Base-by-base conservation (phyloP, 306 rosid species). In the Vigna unguiculata region DNA sequence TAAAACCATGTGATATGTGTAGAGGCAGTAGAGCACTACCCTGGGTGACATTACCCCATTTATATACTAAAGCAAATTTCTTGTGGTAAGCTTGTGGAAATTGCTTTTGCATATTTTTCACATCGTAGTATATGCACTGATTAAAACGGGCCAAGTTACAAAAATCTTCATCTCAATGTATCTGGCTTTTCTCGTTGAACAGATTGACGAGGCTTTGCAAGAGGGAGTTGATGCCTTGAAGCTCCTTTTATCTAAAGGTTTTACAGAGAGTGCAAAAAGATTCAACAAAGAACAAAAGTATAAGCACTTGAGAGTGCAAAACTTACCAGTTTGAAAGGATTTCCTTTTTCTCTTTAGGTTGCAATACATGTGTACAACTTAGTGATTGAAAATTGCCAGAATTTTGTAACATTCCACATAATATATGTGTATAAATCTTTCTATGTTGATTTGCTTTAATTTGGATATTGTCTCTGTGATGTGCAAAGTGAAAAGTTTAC, bases 221-320 rank as follows among this genome's bases (percentile, higher is more conserved):
- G 91, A 85, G 77, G 91, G 91, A 4, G 67, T 87, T 53, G 89
- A 86, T 16, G 88, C 84, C 41, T 82, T 90, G 86, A 90, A 88
- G 86, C 25, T 62, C 46, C 78, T 89, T 62, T 54, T 90, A 53
- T 85, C 81, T 19, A 82, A 61, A 75, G 96, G 95, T 60, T 82
- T 86, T 68, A 49, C 71, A n/a, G 83, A 85, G 85, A 87, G 89
- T 66, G 90, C 90, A 19, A 81, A 90, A 76, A 64, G 88, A 80
- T 94, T 91, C 83, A 91, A 91, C 87, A 72, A 75, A 11, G 94
- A 91, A 75, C 93, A 90, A 70, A 94, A 94, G 77, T 89, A 87
- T 82, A 94, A 90, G 83, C 94, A 91, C 86, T 45, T 90, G 5
- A 81, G 91, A 84, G 70, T 88, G 77, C 91, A 86, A 77, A 89